Evolutionary conservation across 1,284 basidiomycete genomes (phyloP).

Genomic region (Sphaerobolus stellatus): DNA sequence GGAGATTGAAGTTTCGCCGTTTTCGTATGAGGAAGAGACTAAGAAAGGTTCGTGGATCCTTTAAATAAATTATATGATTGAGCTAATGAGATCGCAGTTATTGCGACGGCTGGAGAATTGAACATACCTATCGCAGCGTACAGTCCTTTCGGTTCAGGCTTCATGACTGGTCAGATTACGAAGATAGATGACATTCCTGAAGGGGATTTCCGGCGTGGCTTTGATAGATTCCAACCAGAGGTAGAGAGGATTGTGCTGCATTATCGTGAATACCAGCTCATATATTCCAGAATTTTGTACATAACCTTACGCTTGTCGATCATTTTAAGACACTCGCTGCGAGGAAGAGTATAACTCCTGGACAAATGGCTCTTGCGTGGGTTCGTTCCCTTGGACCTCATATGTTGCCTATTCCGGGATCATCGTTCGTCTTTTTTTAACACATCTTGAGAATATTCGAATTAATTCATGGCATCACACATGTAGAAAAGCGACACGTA

Average conservation of each 20-base stretch:
- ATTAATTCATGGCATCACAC: too few relatives aligned
- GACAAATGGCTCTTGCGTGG: slow-evolving; percentile 66
- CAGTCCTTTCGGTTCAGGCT: slow-evolving; percentile 58
- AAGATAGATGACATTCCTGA: slow-evolving; percentile 44
- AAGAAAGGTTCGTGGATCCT: slow-evolving; percentile 37
- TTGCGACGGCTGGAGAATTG: slow-evolving; percentile 42
- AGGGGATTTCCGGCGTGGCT: slow-evolving; percentile 35
- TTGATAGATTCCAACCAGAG: slow-evolving; percentile 38
- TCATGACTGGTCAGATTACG: slow-evolving; percentile 55
- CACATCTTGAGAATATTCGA: too few relatives aligned
- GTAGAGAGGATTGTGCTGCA: too few relatives aligned
- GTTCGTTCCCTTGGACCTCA: slow-evolving; percentile 46
- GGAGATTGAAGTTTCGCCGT: slow-evolving; percentile 56
- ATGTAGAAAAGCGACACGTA: neutral
- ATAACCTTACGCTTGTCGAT: slow-evolving; percentile 61
- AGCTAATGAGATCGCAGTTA: slow-evolving; percentile 31
- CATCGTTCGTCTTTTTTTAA: too few relatives aligned
- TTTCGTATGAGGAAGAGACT: slow-evolving; percentile 45
- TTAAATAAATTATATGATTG: neutral
- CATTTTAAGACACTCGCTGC: slow-evolving; percentile 44
- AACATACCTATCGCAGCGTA: slow-evolving; percentile 56
- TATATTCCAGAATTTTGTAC: slow-evolving; percentile 46
- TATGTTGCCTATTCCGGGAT: slow-evolving; percentile 56
- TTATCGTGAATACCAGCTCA: too few relatives aligned
- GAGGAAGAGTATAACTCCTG: slow-evolving; percentile 49